These are phyloP conservation scores for Puccinia coronata DNA, from an alignment of 1,284 basidiomycete genomes.

Conservation along the genomic window DNA sequence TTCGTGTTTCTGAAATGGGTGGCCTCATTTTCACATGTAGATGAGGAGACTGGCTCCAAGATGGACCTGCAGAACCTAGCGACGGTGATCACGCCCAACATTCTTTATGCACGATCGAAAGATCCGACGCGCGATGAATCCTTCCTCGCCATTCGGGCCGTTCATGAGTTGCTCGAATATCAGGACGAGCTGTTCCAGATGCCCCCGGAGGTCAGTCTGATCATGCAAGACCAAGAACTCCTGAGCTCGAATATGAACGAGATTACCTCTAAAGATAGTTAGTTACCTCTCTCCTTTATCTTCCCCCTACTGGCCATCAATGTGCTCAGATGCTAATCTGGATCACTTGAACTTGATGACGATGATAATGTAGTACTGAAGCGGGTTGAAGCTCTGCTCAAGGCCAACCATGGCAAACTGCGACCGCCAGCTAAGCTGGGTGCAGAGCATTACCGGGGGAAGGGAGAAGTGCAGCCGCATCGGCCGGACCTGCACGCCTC, in stretches of 20 bases:
- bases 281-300: background rate
- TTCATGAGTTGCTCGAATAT: slow-evolving; percentile 80
- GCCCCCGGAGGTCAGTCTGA: slow-evolving; percentile 21
- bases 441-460: slow-evolving; percentile 35
- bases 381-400: slow-evolving; percentile 39
- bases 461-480: slow-evolving; percentile 46
- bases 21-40: slow-evolving; percentile 95
- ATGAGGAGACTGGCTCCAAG: slow-evolving; percentile 96
- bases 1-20: slow-evolving; percentile 99
- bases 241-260: slow-evolving; percentile 45
- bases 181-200: slow-evolving; percentile 93
- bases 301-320: background rate
- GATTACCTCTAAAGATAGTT: slow-evolving; percentile 48
- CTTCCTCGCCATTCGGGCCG: slow-evolving; percentile 82
- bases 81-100: slow-evolving; percentile 96
- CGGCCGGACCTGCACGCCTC: slow-evolving; percentile 40
- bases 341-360: background rate
- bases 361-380: slow-evolving; percentile 29
- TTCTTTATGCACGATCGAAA: slow-evolving; percentile 79
- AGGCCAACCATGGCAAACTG: slow-evolving; percentile 21
- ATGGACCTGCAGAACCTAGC: slow-evolving; percentile 97
- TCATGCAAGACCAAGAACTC: slow-evolving; percentile 46
- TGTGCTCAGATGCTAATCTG: background rate
- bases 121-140: slow-evolving; percentile 85
- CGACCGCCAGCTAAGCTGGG: background rate